phyloP scores from a whole-genome alignment of 257 asterid species.

The Paraleonurus japonicus region DNA sequence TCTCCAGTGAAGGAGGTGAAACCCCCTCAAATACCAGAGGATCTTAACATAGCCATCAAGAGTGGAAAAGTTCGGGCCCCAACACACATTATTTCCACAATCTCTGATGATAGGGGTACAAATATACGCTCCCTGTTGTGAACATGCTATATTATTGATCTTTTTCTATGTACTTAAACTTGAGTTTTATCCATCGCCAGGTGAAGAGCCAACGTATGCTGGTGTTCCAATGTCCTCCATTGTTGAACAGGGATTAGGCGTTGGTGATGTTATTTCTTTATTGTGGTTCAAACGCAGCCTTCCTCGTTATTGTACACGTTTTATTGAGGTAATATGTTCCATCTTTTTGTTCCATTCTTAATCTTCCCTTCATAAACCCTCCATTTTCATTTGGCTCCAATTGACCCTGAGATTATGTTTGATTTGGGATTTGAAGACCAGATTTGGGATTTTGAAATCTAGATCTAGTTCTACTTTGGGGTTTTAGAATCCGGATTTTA shows the following conservation, averaged over 20 bases:
- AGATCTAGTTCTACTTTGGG: not conserved
- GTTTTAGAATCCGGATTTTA: not conserved
- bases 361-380: not conserved
- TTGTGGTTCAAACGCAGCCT: constrained; percentile 99
- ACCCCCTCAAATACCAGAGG: constrained; percentile 99
- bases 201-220: constrained; percentile 96
- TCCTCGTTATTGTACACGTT: constrained; percentile 94
- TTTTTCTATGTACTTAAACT: constrained; percentile 22
- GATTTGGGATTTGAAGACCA: not conserved
- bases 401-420: not conserved
- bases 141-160: not conserved
- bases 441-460: too few relatives aligned
- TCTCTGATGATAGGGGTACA: constrained; percentile 96
- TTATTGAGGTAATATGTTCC: constrained; percentile 70
- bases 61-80: constrained; percentile 99
- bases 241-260: constrained; percentile 96
- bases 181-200: constrained; percentile 41
- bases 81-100: constrained; percentile 95
- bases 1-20: constrained; percentile 78
- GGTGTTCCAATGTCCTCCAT: constrained; percentile 98
- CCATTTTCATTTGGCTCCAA: not conserved
- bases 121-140: not conserved
- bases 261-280: constrained; percentile 93
- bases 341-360: not conserved
- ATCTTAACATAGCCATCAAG: constrained; percentile 85